These are phyloP conservation scores for Holtermannia corniformis DNA, from an alignment of 768 basidiomycete species.

Conservation along the genomic window DNA sequence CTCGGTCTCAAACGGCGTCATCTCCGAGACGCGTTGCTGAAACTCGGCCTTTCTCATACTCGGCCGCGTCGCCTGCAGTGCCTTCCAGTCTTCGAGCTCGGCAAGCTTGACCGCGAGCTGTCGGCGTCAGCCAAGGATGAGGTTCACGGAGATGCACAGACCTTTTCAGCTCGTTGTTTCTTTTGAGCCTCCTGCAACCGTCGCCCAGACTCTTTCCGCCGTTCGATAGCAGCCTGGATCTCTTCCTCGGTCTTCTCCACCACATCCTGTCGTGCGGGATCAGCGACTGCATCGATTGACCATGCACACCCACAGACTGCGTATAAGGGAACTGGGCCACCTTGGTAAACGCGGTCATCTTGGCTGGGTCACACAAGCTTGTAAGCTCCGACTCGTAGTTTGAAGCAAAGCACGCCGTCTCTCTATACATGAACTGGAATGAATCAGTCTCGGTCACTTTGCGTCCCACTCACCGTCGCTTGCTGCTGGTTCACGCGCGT, in stretches of 20 bases:
- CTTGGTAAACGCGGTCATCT: conserved; percentile 56
- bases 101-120: conserved; percentile 23
- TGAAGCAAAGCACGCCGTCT: conserved; percentile 68
- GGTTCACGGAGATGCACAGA: conserved; percentile 28
- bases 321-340: conserved; percentile 83
- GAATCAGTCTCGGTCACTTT: neutral
- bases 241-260: conserved; percentile 92
- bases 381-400: conserved; percentile 67
- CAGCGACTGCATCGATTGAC: neutral
- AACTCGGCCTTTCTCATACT: conserved; percentile 56
- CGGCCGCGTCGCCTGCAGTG: conserved; percentile 13
- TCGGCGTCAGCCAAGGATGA: neutral
- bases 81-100: conserved; percentile 52
- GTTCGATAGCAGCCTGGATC: conserved; percentile 63
- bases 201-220: conserved; percentile 71
- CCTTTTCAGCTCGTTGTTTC: conserved; percentile 76
- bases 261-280: conserved; percentile 37
- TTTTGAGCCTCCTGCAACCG: conserved; percentile 86
- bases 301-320: conserved; percentile 35
- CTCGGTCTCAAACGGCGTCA: conserved; percentile 50
- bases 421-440: conserved; percentile 77
- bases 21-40: conserved; percentile 44
- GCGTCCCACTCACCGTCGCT: conserved; percentile 53
- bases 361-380: conserved; percentile 56
- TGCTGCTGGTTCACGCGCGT: conserved; percentile 69